phyloP scores from a whole-genome alignment of 495 filamentous ascomycete species.

The Aspergillus egyptiacus region DNA sequence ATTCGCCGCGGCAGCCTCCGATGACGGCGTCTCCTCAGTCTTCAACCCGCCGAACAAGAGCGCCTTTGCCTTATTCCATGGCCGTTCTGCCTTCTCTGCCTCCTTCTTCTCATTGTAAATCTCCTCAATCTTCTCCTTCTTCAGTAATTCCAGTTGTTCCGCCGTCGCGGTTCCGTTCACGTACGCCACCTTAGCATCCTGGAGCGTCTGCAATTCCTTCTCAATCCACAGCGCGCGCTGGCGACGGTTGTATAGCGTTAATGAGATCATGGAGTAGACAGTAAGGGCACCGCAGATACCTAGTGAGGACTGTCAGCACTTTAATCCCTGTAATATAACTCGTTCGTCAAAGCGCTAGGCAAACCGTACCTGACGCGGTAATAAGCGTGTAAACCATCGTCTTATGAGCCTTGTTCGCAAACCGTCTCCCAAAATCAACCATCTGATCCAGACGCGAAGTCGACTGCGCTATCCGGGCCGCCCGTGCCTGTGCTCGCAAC shows the following conservation, averaged over 20 bases:
- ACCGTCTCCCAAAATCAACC: constrained; percentile 59
- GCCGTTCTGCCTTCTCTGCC: constrained; percentile 38
- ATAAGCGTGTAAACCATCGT: constrained; percentile 70
- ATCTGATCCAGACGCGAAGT: constrained; percentile 60
- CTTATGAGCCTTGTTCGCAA: constrained; percentile 81
- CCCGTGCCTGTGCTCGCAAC: constrained; percentile 71
- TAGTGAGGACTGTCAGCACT: constrained; percentile 22
- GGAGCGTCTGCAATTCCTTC: constrained; percentile 54
- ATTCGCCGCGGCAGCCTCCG: not conserved
- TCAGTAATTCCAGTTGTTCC: constrained; percentile 45
- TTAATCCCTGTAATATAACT: not conserved
- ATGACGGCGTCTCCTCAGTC: constrained; percentile 36
- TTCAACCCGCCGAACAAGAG: constrained; percentile 45
- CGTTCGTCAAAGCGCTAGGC: not conserved
- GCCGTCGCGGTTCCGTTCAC: constrained; percentile 56
- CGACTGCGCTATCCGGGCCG: constrained; percentile 58
- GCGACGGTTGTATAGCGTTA: constrained; percentile 79
- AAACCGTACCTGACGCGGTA: constrained; percentile 64
- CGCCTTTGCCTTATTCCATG: constrained; percentile 40
- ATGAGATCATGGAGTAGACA: constrained; percentile 74
- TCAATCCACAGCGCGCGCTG: constrained; percentile 61
- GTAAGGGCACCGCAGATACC: constrained; percentile 69
- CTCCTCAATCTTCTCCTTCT: constrained; percentile 53
- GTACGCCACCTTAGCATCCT: constrained; percentile 54
- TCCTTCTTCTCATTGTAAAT: constrained; percentile 40